Base-by-base conservation (phyloP, 192 early-diverging fungal genomes). In the Powellomyces hirtus region DNA sequence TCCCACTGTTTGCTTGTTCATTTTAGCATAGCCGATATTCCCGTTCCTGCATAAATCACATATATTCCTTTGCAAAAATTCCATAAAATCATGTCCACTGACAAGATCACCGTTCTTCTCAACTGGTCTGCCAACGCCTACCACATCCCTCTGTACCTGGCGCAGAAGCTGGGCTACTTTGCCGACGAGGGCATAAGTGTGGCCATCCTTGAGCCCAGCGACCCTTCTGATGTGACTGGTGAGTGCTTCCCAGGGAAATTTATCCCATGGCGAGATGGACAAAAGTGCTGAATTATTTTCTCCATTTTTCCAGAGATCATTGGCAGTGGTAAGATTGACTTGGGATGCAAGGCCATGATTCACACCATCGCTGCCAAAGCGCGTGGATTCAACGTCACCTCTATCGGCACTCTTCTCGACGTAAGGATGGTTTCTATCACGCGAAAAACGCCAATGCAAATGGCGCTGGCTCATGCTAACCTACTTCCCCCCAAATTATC, bases 311-410 rank as follows among this genome's bases (percentile, higher is more conserved):
- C 35, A 57, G 64, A 75, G 37, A 81, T 88, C 59, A 86, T 86
- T 49, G 86, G 86, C 18, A 45, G 49, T 31, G 86, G 86, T 16
- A 85, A 84, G 66, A 74, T 79, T 10, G 86, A 88, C 26, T 66
- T 88, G 31, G 86, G 83, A 18, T 84, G 80, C 70, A 88, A 88
- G 68, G 86, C 86, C 34, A 88, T 88, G 85, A 87, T 88, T 68
- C 86, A 88, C 62, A 88, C 86, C 31, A 88, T 88, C 45, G 86
- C 86, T 20, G 86, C 81, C 13, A 85, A 85, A 33, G 85, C 86
- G 27, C 61, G 83, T 26, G 86, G 86, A 1, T 88, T 82, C 74
- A 75, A 73, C 22, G 86, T 88, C 69, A 86, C 84, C 52, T 80
- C 85, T 0, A 82, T 88, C 61, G 86, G 83, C 16, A 88, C 86